Base-by-base conservation (phyloP, 2,329 filamentous ascomycete species). In the Ophiocordyceps robertsii region DNA sequence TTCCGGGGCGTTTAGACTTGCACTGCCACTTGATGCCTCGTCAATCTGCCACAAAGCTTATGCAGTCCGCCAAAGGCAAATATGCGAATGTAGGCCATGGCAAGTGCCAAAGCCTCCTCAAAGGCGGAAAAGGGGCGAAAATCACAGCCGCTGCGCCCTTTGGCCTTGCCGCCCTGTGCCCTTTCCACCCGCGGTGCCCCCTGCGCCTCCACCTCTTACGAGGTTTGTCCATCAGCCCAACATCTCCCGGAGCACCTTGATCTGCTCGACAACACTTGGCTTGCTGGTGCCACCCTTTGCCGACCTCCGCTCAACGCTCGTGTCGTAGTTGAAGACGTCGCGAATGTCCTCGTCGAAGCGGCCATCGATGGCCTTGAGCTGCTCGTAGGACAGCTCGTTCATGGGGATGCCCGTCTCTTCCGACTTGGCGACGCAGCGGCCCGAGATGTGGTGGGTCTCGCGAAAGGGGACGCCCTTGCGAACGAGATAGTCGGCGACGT, bases 221-320 rank as follows among this genome's bases (percentile, higher is more conserved):
- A 27, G 2, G 2, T 27, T 27, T 6, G 24, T 3, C 19, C 2
- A 2, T 39, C 12, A 40, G 32, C 35, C 50, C 36, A 68, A 47
- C 53, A 63, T 62, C 38, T 56, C 55, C 49, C 60, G 63, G 44
- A 71, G 48, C 7, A 67, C 70, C 53, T 72, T 63, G 49, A 84
- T 72, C 65, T 84, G 79, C 63, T 81, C 71, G 49, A 74, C 53
- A 7, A 84, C 80, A 21, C 75, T 72, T 12, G 72, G 72, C 64
- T 74, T 79, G 66, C 84, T 88, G 21, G 84, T 92, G 27, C 86
- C 85, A 21, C 87, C 88, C 51, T 78, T 79, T 3, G 84, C 80
- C 36, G 77, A 74, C 55, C 82, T 77, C 67, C 82, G 73, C 70
- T 95, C 87, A 7, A 94, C 85, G 46, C 81, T 85, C 49, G 75